Evolutionary conservation across 2,329 filamentous ascomycete species (phyloP), one percentile per base, ranked within the genome.

Genomic region (Cladosporium halotolerans): DNA sequence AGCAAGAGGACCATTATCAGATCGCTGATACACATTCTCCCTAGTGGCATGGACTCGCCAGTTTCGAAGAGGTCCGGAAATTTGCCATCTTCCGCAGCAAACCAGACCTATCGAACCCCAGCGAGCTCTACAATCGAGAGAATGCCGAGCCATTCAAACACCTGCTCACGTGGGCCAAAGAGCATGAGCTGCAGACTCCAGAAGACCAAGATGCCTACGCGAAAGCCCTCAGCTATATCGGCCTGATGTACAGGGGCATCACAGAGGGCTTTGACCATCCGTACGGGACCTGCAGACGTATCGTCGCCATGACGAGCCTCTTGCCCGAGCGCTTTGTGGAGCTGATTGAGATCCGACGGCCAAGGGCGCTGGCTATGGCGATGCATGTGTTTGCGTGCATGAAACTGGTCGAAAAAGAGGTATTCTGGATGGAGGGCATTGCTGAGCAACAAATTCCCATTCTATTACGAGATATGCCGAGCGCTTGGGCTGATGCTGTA

Each of bases 261-360:
- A 19, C 41, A 3, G 53, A 61, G n/a, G 39, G 47, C 9, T 55
- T 18, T 14, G 62, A 64, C 28, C n/a, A 50, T 28, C 40, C 58
- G 7, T 33, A 62, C 9, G 54, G 51, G 13, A 60, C 56, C 7
- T 64, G 57, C 33, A 55, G 61, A 16, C 56, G 61, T 9, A 53
- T 64, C 14, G 50, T 62, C 13, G 61, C 62, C 6, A 58, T 63
- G 58, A 57, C 63, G 16, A 60, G 62, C 9, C 46, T 60, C n/a
- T 49, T 62, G n/a, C 54, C 59, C 7, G 46, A 55, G 9, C 54
- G 58, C 18, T 65, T 64, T 40, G 55, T 38, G 8, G 58, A 62
- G 33, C 39, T 63, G n/a, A 39, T 64, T 9, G 62, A 63, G 19
- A 41, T 57, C 40, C 54, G 55, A 33, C 44, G 51, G 28, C 62